Conservation (phyloP, 257 asterid genomes). For the Penstemon davidsonii region DNA sequence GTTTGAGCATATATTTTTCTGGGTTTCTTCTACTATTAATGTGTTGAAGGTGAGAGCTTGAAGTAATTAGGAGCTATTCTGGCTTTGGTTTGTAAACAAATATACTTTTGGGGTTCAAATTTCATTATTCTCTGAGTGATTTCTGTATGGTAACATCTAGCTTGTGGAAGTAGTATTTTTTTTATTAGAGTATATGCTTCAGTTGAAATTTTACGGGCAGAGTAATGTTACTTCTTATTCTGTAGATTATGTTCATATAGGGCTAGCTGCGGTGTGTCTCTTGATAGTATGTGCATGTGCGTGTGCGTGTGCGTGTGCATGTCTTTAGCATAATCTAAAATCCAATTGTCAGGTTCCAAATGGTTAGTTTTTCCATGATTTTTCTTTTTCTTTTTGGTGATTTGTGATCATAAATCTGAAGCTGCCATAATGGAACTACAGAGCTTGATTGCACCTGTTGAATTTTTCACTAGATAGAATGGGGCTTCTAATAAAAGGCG, state of each 20-base stretch:
- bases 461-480: background rate
- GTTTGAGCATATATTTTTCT: background rate
- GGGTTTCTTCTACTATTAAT: background rate
- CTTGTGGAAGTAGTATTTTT: background rate
- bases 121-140: background rate
- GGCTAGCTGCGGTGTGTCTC: background rate
- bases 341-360: background rate
- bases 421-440: background rate
- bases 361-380: background rate
- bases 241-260: background rate
- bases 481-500: background rate
- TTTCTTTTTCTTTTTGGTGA: background rate
- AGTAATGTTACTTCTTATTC: background rate
- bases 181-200: background rate
- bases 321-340: background rate
- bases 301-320: background rate
- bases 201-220: background rate
- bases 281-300: background rate
- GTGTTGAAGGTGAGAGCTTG: conserved; percentile 18
- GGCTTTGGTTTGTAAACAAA: conserved; percentile 1
- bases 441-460: background rate
- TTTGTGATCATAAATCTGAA: background rate
- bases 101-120: background rate
- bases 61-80: background rate
- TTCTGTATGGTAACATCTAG: background rate